Percentiles rank a stretch among this genome's conserved stretches.
Conservation (phyloP, 2,329 filamentous ascomycete genomes). For the Chaetomiaceae sp. region DNA sequence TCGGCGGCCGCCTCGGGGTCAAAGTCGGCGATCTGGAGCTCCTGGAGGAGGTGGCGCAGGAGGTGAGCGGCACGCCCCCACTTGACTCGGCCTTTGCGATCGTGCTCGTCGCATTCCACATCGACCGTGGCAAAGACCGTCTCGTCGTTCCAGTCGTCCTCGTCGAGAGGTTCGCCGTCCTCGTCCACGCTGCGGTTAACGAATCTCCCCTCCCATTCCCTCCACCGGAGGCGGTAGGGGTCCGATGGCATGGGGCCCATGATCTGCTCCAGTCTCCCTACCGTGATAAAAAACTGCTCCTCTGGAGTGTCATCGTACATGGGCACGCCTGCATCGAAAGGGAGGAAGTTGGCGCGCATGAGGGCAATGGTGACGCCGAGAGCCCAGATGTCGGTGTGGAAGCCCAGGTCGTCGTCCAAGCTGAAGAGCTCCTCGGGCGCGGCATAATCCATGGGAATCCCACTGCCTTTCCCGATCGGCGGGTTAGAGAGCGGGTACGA, state of each 20-base stretch:
- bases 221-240: background rate
- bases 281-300: background rate
- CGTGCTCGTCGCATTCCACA: background rate
- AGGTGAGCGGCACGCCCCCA: background rate
- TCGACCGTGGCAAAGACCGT: background rate
- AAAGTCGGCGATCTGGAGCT: background rate
- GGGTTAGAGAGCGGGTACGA: conserved; percentile 6
- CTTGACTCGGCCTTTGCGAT: too few species aligned
- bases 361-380: conserved; percentile 6
- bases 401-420: background rate
- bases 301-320: too few species aligned
- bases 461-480: background rate
- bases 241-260: conserved; percentile 16
- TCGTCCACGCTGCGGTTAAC: background rate
- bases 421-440: conserved; percentile 14
- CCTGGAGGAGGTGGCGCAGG: background rate
- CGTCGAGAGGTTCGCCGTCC: background rate
- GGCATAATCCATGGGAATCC: conserved; percentile 4
- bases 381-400: conserved; percentile 13
- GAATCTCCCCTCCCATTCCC: background rate
- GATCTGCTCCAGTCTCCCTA: background rate
- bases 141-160: conserved; percentile 2
- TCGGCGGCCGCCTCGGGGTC: background rate
- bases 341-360: background rate
- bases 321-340: too few species aligned